These are phyloP conservation scores for Ampelocalamus luodianensis DNA, from an alignment of 176 grass and related monocot species.

Conservation along the genomic window DNA sequence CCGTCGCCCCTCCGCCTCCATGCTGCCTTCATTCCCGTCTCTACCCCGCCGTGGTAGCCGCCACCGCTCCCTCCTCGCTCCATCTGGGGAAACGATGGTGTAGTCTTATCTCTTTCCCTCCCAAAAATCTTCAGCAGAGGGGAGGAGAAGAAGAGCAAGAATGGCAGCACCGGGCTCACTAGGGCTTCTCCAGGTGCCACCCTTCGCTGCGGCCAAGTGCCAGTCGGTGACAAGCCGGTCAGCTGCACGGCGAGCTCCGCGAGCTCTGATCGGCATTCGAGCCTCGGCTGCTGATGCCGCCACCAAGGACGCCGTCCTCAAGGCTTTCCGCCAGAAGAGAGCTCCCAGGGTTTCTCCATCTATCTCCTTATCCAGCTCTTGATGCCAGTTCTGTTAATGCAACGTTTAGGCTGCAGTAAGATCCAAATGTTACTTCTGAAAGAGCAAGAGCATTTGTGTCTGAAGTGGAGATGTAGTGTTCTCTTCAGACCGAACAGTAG, in stretches of 20 bases:
- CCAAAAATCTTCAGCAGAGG: not conserved
- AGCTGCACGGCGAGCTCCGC: conserved; percentile 20
- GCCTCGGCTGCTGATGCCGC: conserved; percentile 50
- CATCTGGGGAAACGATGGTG: not conserved
- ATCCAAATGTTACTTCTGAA: conserved; percentile 9
- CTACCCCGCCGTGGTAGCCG: too few relatives aligned
- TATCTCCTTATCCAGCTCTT: not conserved
- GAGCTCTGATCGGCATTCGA: conserved; percentile 54
- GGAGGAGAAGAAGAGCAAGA: not conserved
- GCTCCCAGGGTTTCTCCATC: conserved; percentile 74
- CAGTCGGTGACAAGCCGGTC: not conserved
- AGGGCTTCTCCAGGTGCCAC: conserved; percentile 52
- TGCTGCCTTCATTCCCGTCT: too few relatives aligned
- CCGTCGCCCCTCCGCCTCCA: too few relatives aligned
- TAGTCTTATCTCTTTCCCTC: conserved; percentile 54
- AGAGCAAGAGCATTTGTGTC: conserved; percentile 2
- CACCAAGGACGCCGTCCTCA: conserved; percentile 69
- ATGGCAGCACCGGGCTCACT: conserved; percentile 51
- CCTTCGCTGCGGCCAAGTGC: conserved; percentile 33
- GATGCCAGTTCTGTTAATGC: not conserved
- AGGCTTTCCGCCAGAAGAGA: conserved; percentile 62
- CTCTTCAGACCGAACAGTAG: conserved; percentile 2
- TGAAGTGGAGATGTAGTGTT: conserved; percentile 28
- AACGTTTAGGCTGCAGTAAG: not conserved
- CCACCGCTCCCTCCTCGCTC: too few relatives aligned